Percentiles rank a stretch among this genome's conserved stretches.
phyloP scores from a whole-genome alignment of 257 asterid genomes.

The Plectranthus barbatus region DNA sequence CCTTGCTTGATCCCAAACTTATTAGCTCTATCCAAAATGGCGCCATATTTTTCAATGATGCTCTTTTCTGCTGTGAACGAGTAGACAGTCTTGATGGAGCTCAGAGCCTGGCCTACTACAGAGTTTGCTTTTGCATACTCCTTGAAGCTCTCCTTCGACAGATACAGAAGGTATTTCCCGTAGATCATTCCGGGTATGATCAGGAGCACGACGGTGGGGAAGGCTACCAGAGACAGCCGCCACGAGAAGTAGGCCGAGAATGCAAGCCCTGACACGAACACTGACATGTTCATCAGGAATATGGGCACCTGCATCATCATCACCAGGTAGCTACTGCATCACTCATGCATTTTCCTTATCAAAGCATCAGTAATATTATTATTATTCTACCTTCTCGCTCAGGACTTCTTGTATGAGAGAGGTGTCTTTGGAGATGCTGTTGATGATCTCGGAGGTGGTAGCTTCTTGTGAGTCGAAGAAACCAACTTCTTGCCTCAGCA shows the following conservation, averaged over 20 bases:
- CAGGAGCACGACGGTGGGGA: constrained; percentile 52
- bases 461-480: constrained; percentile 90
- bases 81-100: constrained; percentile 77
- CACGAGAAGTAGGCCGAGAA: constrained; percentile 66
- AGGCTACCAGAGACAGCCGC: constrained; percentile 66
- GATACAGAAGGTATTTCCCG: constrained; percentile 50
- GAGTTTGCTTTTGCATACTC: constrained; percentile 64
- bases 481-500: constrained; percentile 82
- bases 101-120: constrained; percentile 57
- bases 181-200: constrained; percentile 68
- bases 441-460: constrained; percentile 66
- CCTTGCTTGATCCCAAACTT: constrained; percentile 80
- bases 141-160: constrained; percentile 45
- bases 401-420: constrained; percentile 81
- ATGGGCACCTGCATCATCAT: constrained; percentile 53
- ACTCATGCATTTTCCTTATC: no score
- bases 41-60: constrained; percentile 48
- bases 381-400: constrained; percentile 57
- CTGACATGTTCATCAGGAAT: constrained; percentile 64
- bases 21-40: constrained; percentile 43
- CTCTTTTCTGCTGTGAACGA: constrained; percentile 77
- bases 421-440: constrained; percentile 72
- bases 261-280: constrained; percentile 61
- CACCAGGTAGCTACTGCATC: no score
- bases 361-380: no score